Evolutionary conservation across 768 basidiomycete species (phyloP).

Genomic region (Amanita muscaria): DNA sequence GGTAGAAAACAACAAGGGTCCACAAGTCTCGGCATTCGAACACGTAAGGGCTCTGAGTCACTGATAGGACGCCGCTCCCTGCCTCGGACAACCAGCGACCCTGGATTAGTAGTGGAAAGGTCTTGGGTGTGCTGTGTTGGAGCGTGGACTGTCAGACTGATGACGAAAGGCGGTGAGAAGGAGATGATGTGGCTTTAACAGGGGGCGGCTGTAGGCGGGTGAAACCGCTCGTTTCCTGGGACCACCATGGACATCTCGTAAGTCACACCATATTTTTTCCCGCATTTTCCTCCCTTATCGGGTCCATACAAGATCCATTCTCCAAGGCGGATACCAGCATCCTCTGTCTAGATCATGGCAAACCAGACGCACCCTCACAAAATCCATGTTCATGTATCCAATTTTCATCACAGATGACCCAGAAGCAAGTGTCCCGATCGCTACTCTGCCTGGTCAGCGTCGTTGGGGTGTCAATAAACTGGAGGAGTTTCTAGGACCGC

Average conservation of each 20-base stretch:
- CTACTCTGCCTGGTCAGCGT: constrained; percentile 75
- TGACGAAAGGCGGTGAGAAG: too few species aligned
- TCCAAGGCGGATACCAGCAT: constrained; percentile 93
- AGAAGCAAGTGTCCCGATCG: constrained; percentile 70
- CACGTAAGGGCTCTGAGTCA: background rate
- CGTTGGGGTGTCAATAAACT: constrained; percentile 95
- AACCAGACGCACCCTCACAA: constrained; percentile 66
- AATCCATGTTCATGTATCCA: constrained; percentile 97
- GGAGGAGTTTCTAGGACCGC: constrained; percentile 76
- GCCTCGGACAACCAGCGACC: too few species aligned
- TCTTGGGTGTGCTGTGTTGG: too few species aligned
- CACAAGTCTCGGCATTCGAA: background rate
- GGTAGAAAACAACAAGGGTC: background rate
- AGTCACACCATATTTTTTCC: constrained; percentile 12
- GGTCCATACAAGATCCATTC: constrained; percentile 49
- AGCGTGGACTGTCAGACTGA: too few species aligned
- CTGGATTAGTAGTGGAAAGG: too few species aligned
- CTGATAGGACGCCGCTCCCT: too few species aligned
- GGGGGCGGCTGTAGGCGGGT: too few species aligned
- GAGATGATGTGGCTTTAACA: too few species aligned
- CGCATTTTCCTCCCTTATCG: constrained; percentile 7
- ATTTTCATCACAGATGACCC: constrained; percentile 97
- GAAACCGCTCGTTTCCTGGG: background rate
- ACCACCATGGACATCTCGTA: constrained; percentile 28
- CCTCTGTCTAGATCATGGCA: constrained; percentile 87